These are phyloP conservation scores for Spergularia bocconei DNA, from an alignment of 148 eudicot genomes.

Conservation along the genomic window DNA sequence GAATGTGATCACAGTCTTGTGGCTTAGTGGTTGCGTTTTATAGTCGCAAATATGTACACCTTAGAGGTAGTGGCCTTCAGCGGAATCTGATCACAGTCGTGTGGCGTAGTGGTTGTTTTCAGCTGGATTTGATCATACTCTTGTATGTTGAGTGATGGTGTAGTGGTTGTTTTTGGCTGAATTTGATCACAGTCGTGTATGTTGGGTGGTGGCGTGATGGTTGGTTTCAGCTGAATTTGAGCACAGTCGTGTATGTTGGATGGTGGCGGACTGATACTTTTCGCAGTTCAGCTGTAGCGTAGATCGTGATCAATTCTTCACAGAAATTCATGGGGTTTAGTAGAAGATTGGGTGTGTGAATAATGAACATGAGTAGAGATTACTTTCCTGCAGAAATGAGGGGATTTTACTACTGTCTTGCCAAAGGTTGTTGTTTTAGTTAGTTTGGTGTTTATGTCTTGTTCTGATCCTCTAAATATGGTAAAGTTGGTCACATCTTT, in stretches of 20 bases:
- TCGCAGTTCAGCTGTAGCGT: background rate
- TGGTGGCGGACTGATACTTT: background rate
- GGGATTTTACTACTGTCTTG: constrained; percentile 7
- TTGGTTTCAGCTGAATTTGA: too few species aligned
- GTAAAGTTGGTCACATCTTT: background rate
- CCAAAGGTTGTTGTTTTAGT: constrained; percentile 4
- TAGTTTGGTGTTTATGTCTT: constrained; percentile 3
- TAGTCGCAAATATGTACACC: too few species aligned
- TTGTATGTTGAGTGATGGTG: background rate
- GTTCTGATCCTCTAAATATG: background rate
- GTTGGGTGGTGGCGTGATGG: too few species aligned
- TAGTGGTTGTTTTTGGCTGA: background rate
- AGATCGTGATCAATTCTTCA: background rate
- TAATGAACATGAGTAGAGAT: background rate
- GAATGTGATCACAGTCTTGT: too few species aligned
- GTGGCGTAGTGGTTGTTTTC: too few species aligned
- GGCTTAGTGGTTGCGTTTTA: too few species aligned
- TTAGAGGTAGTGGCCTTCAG: too few species aligned
- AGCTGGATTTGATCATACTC: too few species aligned
- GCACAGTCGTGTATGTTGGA: background rate
- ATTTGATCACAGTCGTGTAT: background rate
- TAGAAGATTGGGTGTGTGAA: too few species aligned
- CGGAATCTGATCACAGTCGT: too few species aligned
- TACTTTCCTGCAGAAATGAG: constrained; percentile 15
- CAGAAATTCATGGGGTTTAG: background rate